Evolutionary conservation across 352 stramenopile genomes (phyloP), one percentile per base, ranked within the genome.

Genomic region (Stramenopiles sp.): DNA sequence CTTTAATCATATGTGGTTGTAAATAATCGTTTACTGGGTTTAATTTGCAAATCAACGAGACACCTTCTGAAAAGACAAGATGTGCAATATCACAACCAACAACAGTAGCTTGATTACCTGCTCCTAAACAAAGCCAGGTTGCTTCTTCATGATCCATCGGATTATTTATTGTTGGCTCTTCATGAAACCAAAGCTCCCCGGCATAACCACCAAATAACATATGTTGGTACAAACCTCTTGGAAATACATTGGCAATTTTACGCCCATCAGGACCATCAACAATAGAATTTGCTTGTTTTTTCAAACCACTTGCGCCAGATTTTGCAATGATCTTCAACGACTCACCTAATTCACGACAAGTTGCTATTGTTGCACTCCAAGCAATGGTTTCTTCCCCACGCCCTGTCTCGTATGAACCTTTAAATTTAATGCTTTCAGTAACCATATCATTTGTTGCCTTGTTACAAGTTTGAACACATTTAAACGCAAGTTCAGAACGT

Each of bases 1-100:
- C 53, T 69, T 69, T 69, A 20, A 23, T 27, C 53, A 69, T 69
- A 27, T 69, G 53, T 27, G 53, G 20, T 27, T 69, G 20, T 27
- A 69, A 69, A 69, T 69, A 69, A 69, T 69, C 53, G 53, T 69
- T 69, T 69, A 69, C 53, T 69, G 53, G 53, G 53, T 69, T 69
- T 20, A 69, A 23, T 69, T 69, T 69, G 53, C 53, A 69, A 69
- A 69, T 27, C 20, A 69, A 27, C 27, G 53, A 20, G 27, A 20
- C 20, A 69, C 53, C 53, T 20, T 23, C 53, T 20, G 53, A 20
- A 69, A 69, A 69, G 53, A 69, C 53, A 20, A 69, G 53, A 27
- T 69, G 53, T 23, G 53, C 53, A 69, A 69, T 27, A 69, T 69
- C 53, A 27, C 53, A 69, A 69, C 53, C 53, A 23, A 69, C 27